phyloP scores from a whole-genome alignment of 805 yeast species.

The Candida manassasensis region DNA sequence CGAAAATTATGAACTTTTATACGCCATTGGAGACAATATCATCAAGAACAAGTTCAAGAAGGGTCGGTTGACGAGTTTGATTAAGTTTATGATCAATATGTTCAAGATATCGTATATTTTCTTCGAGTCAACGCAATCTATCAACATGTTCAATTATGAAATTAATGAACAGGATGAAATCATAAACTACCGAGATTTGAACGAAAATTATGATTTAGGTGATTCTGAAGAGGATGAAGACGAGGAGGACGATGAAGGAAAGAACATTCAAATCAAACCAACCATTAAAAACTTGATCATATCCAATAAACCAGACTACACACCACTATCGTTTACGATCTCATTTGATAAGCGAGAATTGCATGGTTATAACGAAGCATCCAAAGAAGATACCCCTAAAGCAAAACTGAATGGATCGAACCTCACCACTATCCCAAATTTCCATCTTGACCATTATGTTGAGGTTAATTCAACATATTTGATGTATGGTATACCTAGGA shows the following conservation, averaged over 20 bases:
- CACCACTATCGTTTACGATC: constrained; percentile 25
- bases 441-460: constrained; percentile 10
- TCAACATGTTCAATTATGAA: constrained; percentile 43
- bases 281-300: constrained; percentile 14
- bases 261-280: constrained; percentile 20
- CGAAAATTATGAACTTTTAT: constrained; percentile 39
- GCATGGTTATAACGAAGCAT: constrained; percentile 5
- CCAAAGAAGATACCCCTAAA: constrained; percentile 2
- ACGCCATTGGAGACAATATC: constrained; percentile 37
- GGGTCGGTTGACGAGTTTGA: constrained; percentile 17
- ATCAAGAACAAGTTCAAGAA: constrained; percentile 15
- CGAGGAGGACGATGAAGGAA: constrained; percentile 11
- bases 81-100: constrained; percentile 21
- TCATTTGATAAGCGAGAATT: constrained; percentile 17
- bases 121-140: constrained; percentile 45
- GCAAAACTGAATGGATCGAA: constrained; percentile 2
- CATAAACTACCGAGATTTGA: constrained; percentile 42
- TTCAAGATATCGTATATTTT: constrained; percentile 33
- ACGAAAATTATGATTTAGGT: constrained; percentile 31
- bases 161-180: constrained; percentile 32
- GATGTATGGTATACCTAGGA: constrained; percentile 45
- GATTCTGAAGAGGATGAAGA: constrained; percentile 11
- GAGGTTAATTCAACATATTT: constrained; percentile 30
- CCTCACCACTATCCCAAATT: constrained; percentile 7
- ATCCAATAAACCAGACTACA: constrained; percentile 10